Percentiles rank a stretch among this genome's conserved stretches.
Evolutionary conservation across 2,329 filamentous ascomycete species (phyloP).

Genomic region (Penicillium crustosum): DNA sequence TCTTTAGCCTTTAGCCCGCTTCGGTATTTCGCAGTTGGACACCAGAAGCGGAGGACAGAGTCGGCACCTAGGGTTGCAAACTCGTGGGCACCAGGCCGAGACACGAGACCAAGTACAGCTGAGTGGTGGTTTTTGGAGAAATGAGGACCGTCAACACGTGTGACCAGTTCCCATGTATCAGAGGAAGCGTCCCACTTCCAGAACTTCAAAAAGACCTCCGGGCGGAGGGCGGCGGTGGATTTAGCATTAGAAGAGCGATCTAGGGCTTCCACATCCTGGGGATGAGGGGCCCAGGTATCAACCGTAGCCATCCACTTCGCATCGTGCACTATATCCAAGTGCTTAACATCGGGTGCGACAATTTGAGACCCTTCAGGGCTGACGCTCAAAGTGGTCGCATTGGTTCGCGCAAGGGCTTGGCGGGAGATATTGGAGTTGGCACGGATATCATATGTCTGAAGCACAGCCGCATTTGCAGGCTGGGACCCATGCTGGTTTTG

Average conservation of each 20-base stretch:
- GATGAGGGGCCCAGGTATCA: slow-evolving; percentile 82
- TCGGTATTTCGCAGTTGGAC: slow-evolving; percentile 66
- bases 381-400: slow-evolving; percentile 76
- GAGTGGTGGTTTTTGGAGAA: slow-evolving; percentile 53
- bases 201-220: slow-evolving; percentile 83
- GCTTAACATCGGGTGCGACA: slow-evolving; percentile 73
- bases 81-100: slow-evolving; percentile 65
- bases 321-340: slow-evolving; percentile 73
- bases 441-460: slow-evolving; percentile 87
- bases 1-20: slow-evolving; percentile 64
- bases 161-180: slow-evolving; percentile 69
- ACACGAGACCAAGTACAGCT: slow-evolving; percentile 69
- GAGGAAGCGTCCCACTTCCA: slow-evolving; percentile 67
- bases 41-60: slow-evolving; percentile 75
- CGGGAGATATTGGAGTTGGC: slow-evolving; percentile 75
- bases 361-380: slow-evolving; percentile 70
- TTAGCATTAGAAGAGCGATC: slow-evolving; percentile 34
- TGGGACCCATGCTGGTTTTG: slow-evolving; percentile 34
- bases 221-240: slow-evolving; percentile 39
- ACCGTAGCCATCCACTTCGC: slow-evolving; percentile 88
- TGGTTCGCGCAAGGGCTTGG: slow-evolving; percentile 85
- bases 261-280: slow-evolving; percentile 64
- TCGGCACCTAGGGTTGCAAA: slow-evolving; percentile 88
- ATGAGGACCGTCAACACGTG: slow-evolving; percentile 83
- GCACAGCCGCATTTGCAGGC: slow-evolving; percentile 54